Percentiles rank a stretch among this genome's conserved stretches.
These are phyloP conservation scores for Phytophthora constricta DNA, from an alignment of 352 stramenopile species.

Conservation along the genomic window DNA sequence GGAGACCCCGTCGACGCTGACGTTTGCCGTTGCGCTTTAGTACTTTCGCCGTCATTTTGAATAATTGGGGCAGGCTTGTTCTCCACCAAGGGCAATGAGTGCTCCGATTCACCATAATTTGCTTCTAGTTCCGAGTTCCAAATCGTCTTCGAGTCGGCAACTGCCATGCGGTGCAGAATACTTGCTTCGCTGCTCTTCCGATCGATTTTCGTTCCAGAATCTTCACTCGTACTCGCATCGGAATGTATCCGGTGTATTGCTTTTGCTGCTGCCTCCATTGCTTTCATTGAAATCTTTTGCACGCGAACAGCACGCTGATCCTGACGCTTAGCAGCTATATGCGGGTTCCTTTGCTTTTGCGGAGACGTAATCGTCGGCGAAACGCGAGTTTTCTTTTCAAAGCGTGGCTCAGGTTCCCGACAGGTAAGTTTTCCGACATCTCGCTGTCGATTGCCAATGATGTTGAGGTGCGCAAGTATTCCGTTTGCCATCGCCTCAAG, in stretches of 20 bases:
- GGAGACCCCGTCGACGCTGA: background rate
- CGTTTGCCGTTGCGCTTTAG: conserved; percentile 6
- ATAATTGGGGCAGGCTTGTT: background rate
- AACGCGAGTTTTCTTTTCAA: conserved; percentile 53
- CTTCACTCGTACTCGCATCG: conserved; percentile 10
- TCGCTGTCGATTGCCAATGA: conserved; percentile 72
- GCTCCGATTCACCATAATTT: conserved; percentile 52
- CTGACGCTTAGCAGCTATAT: conserved; percentile 46
- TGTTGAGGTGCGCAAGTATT: conserved; percentile 62
- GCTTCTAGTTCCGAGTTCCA: conserved; percentile 61
- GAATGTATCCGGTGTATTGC: conserved; percentile 27
- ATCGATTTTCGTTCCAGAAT: conserved; percentile 23
- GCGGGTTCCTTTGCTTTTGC: conserved; percentile 48
- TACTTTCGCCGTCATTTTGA: conserved; percentile 6
- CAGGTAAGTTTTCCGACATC: conserved; percentile 66
- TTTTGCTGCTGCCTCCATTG: conserved; percentile 53
- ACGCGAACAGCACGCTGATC: conserved; percentile 64
- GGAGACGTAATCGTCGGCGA: conserved; percentile 28
- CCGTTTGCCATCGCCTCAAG: conserved; percentile 51
- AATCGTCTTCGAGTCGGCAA: conserved; percentile 51
- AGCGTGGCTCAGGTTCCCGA: conserved; percentile 47
- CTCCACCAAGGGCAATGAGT: conserved; percentile 4
- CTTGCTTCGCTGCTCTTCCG: conserved; percentile 66
- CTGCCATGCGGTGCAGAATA: conserved; percentile 61
- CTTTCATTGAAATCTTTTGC: conserved; percentile 47